Conservation (phyloP, 2,329 filamentous ascomycete genomes). For the Chaetomiaceae sp. region DNA sequence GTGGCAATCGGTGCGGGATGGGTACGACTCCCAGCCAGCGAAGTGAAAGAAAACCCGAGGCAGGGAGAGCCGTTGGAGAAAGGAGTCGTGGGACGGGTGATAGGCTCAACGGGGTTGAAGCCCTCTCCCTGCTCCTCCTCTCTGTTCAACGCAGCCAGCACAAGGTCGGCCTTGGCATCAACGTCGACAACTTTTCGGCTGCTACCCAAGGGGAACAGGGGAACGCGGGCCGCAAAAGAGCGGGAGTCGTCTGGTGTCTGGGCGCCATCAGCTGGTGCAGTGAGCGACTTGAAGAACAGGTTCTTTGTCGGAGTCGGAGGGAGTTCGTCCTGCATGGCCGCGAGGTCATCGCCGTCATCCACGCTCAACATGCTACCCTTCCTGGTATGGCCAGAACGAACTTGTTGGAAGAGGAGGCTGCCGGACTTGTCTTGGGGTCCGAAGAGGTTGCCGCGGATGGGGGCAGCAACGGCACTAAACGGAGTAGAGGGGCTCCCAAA, state of each 20-base stretch:
- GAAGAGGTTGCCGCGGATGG: constrained; percentile 42
- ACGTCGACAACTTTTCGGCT: constrained; percentile 9
- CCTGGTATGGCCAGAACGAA: constrained; percentile 42
- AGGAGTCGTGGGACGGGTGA: constrained; percentile 17
- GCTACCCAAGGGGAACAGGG: constrained; percentile 16
- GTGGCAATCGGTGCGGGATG: constrained; percentile 28
- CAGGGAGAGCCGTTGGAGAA: constrained; percentile 15
- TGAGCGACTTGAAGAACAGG: constrained; percentile 37
- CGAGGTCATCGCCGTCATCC: constrained; percentile 62
- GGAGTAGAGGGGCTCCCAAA: constrained; percentile 80
- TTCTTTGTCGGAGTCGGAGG: constrained; percentile 94
- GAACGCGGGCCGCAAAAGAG: constrained; percentile 17
- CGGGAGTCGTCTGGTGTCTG: constrained; percentile 19
- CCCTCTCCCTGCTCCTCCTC: constrained; percentile 9
- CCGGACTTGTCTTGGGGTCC: constrained; percentile 56
- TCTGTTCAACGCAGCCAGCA: constrained; percentile 6
- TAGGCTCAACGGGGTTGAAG: constrained; percentile 21
- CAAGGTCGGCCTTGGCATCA: constrained; percentile 8
- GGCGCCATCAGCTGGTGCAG: constrained; percentile 15
- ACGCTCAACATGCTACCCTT: constrained; percentile 73
- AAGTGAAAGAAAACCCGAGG: constrained; percentile 17
- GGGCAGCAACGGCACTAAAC: constrained; percentile 57
- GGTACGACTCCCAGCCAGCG: constrained; percentile 14
- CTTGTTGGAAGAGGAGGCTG: constrained; percentile 66
- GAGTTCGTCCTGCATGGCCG: constrained; percentile 58